phyloP scores from a whole-genome alignment of 441 rosid species.

The Bruguiera hainesii region DNA sequence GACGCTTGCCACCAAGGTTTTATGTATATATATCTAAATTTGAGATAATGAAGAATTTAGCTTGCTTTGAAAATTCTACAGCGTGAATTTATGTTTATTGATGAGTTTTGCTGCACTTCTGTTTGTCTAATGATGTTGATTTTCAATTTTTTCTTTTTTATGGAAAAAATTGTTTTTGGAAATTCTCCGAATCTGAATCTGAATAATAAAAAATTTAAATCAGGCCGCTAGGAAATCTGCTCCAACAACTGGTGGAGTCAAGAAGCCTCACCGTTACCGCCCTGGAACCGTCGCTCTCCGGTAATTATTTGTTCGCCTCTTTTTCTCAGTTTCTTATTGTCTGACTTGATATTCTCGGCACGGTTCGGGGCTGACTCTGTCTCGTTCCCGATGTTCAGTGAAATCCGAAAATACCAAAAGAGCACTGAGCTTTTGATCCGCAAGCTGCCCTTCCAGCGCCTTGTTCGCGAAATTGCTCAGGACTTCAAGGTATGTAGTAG shows the following conservation, averaged over 20 bases:
- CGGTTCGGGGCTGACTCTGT: background rate
- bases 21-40: background rate
- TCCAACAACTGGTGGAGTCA: slow-evolving; percentile 64
- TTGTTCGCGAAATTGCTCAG: slow-evolving; percentile 66
- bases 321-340: no score
- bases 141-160: background rate
- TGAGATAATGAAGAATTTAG: no score
- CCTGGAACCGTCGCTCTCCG: slow-evolving; percentile 73
- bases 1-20: slow-evolving; percentile 59
- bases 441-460: slow-evolving; percentile 58
- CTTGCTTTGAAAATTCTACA: background rate
- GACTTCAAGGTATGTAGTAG: slow-evolving; percentile 43
- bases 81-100: background rate
- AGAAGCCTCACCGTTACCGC: slow-evolving; percentile 73
- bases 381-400: slow-evolving; percentile 18
- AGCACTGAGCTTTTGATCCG: slow-evolving; percentile 60
- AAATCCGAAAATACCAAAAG: slow-evolving; percentile 56
- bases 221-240: slow-evolving; percentile 72
- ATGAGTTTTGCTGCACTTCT: no score
- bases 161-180: background rate
- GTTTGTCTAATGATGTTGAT: no score
- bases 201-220: background rate
- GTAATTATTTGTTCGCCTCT: slow-evolving; percentile 8
- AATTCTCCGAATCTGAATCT: background rate
- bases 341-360: background rate